Base-by-base conservation (phyloP, 441 rosid genomes). In the Erodium texanum region DNA sequence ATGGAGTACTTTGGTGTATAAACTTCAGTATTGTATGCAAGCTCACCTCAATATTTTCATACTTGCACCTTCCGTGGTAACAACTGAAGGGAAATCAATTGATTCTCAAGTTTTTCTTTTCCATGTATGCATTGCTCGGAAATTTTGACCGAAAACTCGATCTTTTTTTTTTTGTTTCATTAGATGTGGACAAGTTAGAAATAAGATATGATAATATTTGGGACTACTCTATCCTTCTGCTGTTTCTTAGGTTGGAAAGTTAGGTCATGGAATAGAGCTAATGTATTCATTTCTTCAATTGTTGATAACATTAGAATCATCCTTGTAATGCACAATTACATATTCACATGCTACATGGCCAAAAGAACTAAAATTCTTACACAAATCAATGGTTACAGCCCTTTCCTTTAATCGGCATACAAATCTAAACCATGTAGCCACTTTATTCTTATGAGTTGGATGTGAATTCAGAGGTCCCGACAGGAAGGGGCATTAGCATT, bases 341-440 rank as follows among this genome's bases (percentile, higher is more conserved):
- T 74, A 78, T 78, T 70, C 56, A 79, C 70, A 71, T 9, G 22
- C 72, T 77, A 77, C 77, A 73, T 27, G 48, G 11, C 3, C 14
- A 12, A 43, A 43, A 43, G 2, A 11, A 66, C 56, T 38, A 15
- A 41, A 77, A 22, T 45, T 15, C 20, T 64, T 5, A 43, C 41
- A 18, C 59, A 71, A 24, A 38, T n/a, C 54, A 64, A 59, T 20
- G 58, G 62, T 71, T 9, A 59, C 16, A n/a, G 23, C 22, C 12
- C 68, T 66, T 50, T 75, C 24, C 50, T 43, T 20, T 38, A 65
- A 48, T 71, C 48, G 32, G 71, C 64, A 63, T 54, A 65, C 23
- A 32, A 68, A 72, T 59, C 48, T 68, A 24, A 32, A 58, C 10
- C 8, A 34, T 29, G 8, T 27, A 52, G 18, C 70, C 32, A 2